phyloP scores from a whole-genome alignment of 495 filamentous ascomycete genomes.

The Amniculicola lignicola region DNA sequence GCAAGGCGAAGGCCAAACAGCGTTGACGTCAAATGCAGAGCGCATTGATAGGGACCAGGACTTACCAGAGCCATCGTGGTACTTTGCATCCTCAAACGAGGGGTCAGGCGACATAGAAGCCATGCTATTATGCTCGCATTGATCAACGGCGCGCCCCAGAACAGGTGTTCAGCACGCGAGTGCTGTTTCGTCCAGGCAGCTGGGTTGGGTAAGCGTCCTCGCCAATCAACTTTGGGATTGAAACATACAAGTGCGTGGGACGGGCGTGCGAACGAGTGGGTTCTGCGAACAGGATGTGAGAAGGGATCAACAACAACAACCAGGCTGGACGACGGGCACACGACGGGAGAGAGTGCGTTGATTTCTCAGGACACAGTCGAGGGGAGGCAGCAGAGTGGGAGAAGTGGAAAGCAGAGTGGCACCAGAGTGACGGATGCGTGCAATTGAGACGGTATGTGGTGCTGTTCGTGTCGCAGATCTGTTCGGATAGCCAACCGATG shows the following conservation, averaged over 20 bases:
- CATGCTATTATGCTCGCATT: conserved; percentile 35
- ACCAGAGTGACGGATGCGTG: background rate
- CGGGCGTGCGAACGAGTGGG: too few species aligned
- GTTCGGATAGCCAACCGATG: background rate
- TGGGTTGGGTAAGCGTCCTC: background rate
- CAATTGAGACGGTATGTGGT: conserved; percentile 24
- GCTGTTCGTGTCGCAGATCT: conserved; percentile 29
- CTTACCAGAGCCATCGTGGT: conserved; percentile 33
- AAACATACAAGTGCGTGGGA: background rate
- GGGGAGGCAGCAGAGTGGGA: background rate
- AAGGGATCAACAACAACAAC: background rate
- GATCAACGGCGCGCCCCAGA: conserved; percentile 19
- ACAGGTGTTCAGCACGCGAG: background rate
- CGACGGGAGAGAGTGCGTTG: background rate
- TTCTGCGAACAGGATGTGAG: too few species aligned
- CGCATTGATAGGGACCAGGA: conserved; percentile 19
- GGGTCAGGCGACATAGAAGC: conserved; percentile 31
- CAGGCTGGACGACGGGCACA: background rate
- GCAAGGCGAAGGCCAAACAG: conserved; percentile 21
- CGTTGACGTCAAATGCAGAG: conserved; percentile 25
- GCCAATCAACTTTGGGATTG: background rate
- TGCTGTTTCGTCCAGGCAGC: background rate
- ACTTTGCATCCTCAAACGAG: conserved; percentile 24
- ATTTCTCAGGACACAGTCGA: too few species aligned
- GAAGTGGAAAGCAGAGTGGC: background rate